A percentile compares a stretch with the other conserved stretches of the same genome.
Conservation (phyloP, 2,329 filamentous ascomycete species). For the Exophiala sp. region DNA sequence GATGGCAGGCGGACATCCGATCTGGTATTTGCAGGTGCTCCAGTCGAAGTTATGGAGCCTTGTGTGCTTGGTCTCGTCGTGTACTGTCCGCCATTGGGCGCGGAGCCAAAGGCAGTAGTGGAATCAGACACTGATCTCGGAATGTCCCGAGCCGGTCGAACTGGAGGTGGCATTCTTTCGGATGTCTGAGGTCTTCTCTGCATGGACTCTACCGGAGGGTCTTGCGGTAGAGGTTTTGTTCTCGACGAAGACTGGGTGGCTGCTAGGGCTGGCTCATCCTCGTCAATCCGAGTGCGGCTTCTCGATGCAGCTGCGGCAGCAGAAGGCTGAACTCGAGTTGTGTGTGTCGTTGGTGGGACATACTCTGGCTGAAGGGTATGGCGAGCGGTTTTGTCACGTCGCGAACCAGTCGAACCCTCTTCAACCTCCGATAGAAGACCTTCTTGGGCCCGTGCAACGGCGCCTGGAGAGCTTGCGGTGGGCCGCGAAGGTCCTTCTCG, state of each 20-base stretch:
- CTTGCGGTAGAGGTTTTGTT: conserved; percentile 57
- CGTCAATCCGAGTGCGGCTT: conserved; percentile 36
- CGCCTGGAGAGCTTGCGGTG: conserved; percentile 17
- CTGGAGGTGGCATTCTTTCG: conserved; percentile 45
- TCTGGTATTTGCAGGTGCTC: conserved; percentile 35
- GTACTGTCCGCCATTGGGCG: conserved; percentile 26
- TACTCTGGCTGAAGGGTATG: conserved; percentile 97
- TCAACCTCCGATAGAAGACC: conserved; percentile 45
- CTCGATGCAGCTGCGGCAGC: conserved; percentile 28
- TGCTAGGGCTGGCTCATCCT: conserved; percentile 37
- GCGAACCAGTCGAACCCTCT: conserved; percentile 60
- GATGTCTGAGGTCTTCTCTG: conserved; percentile 24
- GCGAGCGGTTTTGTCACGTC: conserved; percentile 75
- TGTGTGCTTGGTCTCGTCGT: conserved; percentile 71
- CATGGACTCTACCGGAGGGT: conserved; percentile 45
- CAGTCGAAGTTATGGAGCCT: conserved; percentile 69
- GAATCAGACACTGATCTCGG: conserved; percentile 58
- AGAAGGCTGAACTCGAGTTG: conserved; percentile 62
- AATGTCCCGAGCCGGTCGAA: conserved; percentile 49
- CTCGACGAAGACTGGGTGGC: conserved; percentile 28
- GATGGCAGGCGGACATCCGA: conserved; percentile 61
- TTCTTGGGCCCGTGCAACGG: conserved; percentile 42
- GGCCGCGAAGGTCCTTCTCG: conserved; percentile 54
- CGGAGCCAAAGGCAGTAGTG: conserved; percentile 48
- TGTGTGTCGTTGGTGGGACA: conserved; percentile 84